Conservation (phyloP, 129 eudicot species). For the Scalesia atractyloides region DNA sequence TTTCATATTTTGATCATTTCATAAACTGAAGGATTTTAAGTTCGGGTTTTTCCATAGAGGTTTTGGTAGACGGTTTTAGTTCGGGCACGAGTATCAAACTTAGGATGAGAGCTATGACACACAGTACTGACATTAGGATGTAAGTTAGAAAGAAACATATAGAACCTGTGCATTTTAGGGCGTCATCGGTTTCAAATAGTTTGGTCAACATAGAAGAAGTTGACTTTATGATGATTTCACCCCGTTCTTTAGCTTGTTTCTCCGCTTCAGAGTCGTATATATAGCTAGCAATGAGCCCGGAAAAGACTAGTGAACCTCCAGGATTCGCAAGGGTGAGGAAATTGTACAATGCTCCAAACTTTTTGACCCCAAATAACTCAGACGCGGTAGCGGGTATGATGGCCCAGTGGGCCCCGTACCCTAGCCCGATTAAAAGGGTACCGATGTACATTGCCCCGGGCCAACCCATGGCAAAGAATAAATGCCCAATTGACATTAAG, state of each 20-base stretch:
- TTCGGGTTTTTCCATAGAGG: constrained; percentile 70
- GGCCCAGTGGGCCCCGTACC: constrained; percentile 98
- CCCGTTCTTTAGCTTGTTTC: constrained; percentile 64
- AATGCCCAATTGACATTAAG: constrained; percentile 89
- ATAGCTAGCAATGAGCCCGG: constrained; percentile 81
- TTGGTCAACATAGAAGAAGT: constrained; percentile 36
- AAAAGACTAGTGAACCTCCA: constrained; percentile 82
- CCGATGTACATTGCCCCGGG: constrained; percentile 90
- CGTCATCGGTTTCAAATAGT: constrained; percentile 51
- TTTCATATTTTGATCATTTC: neutral
- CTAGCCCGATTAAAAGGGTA: constrained; percentile 90
- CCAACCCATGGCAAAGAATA: constrained; percentile 87
- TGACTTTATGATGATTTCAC: constrained; percentile 25
- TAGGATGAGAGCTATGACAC: constrained; percentile 63
- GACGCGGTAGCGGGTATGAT: constrained; percentile 92
- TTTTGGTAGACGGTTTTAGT: constrained; percentile 74
- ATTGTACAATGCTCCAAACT: constrained; percentile 90
- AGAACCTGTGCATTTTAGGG: constrained; percentile 70
- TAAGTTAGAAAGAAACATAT: constrained; percentile 80
- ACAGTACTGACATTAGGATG: constrained; percentile 79
- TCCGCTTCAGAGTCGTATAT: constrained; percentile 93
- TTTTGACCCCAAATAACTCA: constrained; percentile 87
- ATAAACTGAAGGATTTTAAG: constrained; percentile 23
- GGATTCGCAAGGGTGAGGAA: constrained; percentile 95
- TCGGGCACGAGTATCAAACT: constrained; percentile 87